Conservation (phyloP, 345 rosid genomes). For the Atalantia buxifolia region DNA sequence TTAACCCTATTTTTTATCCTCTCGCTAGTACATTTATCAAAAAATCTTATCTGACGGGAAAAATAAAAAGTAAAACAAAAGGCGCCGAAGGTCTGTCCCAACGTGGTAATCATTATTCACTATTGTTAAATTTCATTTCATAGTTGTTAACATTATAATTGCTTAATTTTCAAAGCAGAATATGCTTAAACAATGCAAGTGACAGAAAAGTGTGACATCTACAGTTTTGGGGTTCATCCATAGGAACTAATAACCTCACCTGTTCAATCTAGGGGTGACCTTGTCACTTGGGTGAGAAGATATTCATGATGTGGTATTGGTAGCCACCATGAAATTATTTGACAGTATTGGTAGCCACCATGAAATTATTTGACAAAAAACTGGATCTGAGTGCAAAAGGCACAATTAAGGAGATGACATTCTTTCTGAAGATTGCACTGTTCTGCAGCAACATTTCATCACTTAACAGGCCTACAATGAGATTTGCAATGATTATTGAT, state of each 20-base stretch:
- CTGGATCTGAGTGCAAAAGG: constrained; percentile 37
- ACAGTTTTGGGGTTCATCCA: constrained; percentile 76
- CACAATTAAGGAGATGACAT: constrained; percentile 52
- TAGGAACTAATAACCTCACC: constrained; percentile 60
- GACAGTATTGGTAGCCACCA: constrained; percentile 44
- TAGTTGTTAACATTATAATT: not conserved
- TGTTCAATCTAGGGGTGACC: constrained; percentile 77
- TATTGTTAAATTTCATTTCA: not conserved
- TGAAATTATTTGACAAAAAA: constrained; percentile 50
- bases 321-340: constrained; percentile 42
- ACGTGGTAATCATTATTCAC: not conserved
- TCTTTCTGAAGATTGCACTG: constrained; percentile 52
- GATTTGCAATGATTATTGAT: constrained; percentile 66
- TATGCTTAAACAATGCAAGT: constrained; percentile 92
- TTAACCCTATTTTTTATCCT: too few species aligned
- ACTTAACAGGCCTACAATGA: constrained; percentile 60
- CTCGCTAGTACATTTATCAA: too few species aligned
- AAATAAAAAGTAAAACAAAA: too few species aligned
- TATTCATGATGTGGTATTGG: constrained; percentile 41
- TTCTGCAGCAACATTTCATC: constrained; percentile 73
- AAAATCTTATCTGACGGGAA: too few species aligned
- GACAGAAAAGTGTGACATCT: constrained; percentile 77
- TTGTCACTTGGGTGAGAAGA: constrained; percentile 69
- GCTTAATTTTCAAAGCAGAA: constrained; percentile 29
- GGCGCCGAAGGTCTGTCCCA: too few species aligned